phyloP scores from a whole-genome alignment of 208 protist species.

The Trypanosoma conorhini region DNA sequence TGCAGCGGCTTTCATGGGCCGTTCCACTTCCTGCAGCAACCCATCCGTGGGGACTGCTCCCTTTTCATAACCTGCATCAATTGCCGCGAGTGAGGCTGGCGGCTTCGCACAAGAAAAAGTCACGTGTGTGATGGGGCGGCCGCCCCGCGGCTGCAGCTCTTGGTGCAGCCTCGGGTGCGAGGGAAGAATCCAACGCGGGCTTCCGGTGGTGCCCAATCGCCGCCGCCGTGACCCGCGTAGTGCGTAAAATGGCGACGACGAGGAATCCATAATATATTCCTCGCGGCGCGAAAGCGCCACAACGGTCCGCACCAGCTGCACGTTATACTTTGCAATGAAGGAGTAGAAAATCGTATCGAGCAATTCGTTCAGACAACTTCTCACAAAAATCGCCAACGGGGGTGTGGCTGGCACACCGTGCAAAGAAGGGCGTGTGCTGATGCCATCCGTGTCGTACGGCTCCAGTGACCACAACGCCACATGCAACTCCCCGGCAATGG shows the following conservation, averaged over 20 bases:
- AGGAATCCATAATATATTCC: constrained; percentile 16
- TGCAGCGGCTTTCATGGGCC: neutral
- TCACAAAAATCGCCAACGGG: constrained; percentile 3
- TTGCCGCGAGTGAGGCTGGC: neutral
- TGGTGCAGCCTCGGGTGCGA: neutral
- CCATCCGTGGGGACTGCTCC: neutral
- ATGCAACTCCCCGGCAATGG: constrained; percentile 24
- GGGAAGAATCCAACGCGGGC: constrained; percentile 7
- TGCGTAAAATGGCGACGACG: constrained; percentile 9
- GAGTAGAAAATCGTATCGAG: constrained; percentile 21
- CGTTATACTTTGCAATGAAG: constrained; percentile 14
- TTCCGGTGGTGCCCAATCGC: neutral
- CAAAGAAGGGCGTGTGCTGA: constrained; percentile 12
- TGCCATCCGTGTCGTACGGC: constrained; percentile 16
- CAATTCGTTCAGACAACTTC: constrained; percentile 16
- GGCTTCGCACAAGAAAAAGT: neutral
- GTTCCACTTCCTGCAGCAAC: neutral
- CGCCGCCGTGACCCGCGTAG: neutral
- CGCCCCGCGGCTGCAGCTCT: neutral
- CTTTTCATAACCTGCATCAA: neutral
- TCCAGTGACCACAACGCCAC: constrained; percentile 27
- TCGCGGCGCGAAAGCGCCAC: constrained; percentile 19
- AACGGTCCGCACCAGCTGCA: constrained; percentile 2
- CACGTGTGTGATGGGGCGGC: neutral
- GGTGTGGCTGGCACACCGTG: constrained; percentile 14